Conservation (phyloP, 2,329 filamentous ascomycete species). For the Coleophoma crateriformis region DNA sequence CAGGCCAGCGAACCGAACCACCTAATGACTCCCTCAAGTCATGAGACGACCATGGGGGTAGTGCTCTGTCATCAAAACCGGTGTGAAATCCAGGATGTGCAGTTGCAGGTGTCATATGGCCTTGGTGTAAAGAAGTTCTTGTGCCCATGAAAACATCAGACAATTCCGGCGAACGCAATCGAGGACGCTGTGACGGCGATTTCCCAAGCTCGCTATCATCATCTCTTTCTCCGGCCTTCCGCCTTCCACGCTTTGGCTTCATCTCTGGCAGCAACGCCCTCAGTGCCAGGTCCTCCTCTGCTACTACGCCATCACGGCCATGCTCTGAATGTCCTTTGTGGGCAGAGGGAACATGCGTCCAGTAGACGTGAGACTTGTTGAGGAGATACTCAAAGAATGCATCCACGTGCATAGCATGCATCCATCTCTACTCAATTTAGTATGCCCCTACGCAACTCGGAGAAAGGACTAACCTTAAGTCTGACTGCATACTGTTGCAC, state of each 20-base stretch:
- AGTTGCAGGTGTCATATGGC: constrained; percentile 33
- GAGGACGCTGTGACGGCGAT: constrained; percentile 53
- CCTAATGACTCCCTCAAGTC: constrained; percentile 16
- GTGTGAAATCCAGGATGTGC: constrained; percentile 23
- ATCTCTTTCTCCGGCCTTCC: constrained; percentile 52
- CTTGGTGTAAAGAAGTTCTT: constrained; percentile 27
- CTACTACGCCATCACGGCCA: constrained; percentile 72
- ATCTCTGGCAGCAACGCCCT: constrained; percentile 77
- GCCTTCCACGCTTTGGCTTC: constrained; percentile 54
- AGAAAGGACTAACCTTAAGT: constrained; percentile 59
- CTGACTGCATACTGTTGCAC: constrained; percentile 92
- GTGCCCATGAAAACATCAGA: constrained; percentile 32
- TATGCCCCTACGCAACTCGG: too few relatives aligned
- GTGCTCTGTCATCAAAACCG: constrained; percentile 16
- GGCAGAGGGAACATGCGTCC: constrained; percentile 64
- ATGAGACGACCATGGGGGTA: constrained; percentile 20
- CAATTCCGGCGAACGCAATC: constrained; percentile 47
- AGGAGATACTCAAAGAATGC: constrained; percentile 90
- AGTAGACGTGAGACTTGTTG: constrained; percentile 73
- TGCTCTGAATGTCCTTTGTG: constrained; percentile 57
- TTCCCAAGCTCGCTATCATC: constrained; percentile 46
- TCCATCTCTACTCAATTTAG: constrained; percentile 64
- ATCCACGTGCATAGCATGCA: constrained; percentile 93
- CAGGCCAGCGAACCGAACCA: constrained; percentile 27
- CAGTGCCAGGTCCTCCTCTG: constrained; percentile 86